Percentiles rank a stretch among this genome's conserved stretches.
Conservation (phyloP, 371 early-diverging fungal genomes). For the Syncephalis plumigaleata region DNA sequence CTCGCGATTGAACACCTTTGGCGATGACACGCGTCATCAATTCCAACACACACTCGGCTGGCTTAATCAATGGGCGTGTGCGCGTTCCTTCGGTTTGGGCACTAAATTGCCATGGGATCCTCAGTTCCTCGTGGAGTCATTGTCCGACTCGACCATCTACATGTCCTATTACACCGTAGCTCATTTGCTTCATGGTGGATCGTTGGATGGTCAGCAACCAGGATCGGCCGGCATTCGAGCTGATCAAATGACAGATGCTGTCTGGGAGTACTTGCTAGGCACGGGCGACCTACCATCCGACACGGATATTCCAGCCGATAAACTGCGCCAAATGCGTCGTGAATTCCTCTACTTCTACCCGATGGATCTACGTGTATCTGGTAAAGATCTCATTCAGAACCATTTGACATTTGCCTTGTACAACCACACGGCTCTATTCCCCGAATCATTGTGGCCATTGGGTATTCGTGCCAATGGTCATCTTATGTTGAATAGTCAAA, state of each 20-base stretch:
- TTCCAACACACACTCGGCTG: constrained; percentile 86
- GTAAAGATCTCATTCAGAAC: constrained; percentile 98
- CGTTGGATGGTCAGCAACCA: constrained; percentile 65
- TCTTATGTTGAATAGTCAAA: constrained; percentile 90
- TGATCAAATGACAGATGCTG: constrained; percentile 82
- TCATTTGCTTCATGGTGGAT: constrained; percentile 81
- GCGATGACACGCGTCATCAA: constrained; percentile 74
- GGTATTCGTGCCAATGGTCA: constrained; percentile 96
- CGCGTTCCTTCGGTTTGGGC: constrained; percentile 96
- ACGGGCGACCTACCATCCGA: constrained; percentile 50
- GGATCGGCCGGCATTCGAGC: constrained; percentile 71
- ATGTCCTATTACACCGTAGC: constrained; percentile 99
- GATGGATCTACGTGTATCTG: constrained; percentile 93
- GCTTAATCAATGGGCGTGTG: constrained; percentile 99
- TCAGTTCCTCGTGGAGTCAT: constrained; percentile 94
- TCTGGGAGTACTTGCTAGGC: constrained; percentile 91
- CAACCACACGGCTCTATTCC: constrained; percentile 98
- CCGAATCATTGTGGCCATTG: constrained; percentile 84
- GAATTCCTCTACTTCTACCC: constrained; percentile 98
- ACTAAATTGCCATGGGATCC: constrained; percentile 95
- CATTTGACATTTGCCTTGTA: constrained; percentile 98
- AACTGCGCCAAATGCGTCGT: constrained; percentile 52
- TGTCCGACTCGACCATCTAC: constrained; percentile 99
- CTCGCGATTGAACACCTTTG: constrained; percentile 66
- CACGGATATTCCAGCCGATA: constrained; percentile 34